Base-by-base conservation (phyloP, 176 grass and related monocot species). In the Phoenix roebelenii region DNA sequence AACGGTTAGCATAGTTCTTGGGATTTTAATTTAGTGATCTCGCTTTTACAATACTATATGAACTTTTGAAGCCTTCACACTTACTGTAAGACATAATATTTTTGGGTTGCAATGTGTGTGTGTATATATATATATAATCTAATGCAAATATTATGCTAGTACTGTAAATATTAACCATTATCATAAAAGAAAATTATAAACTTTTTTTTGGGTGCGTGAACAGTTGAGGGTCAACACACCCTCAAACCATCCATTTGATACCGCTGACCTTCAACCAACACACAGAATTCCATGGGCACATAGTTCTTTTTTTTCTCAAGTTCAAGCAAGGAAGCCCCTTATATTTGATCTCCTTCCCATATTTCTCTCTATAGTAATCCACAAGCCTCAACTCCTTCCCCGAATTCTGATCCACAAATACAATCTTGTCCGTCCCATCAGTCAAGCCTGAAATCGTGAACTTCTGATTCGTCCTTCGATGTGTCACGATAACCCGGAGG, bases 251-350 rank as follows among this genome's bases (percentile, higher is more conserved):
- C 44, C 63, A 51, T 86, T 54, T 78, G 78, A 63, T 78, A 86
- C 57, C 78, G 77, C 61, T 86, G 78, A 16, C 78, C 83, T 71
- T 82, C 78, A 57, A 69, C 55, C 55, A 86, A 52, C 20, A 51
- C 64, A 39, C 83, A 86, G n/a, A 86, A 32, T 57, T 86, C 83
- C 68, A 86, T 78, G 2, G 83, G 74, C 50, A 86, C 70, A 55
- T 74, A 70, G 18, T 86, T 86, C 23, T 77, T 7, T 78, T 79
- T 25, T 82, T 82, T 61, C 83, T 82, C 74, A 86, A 74, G 61
- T 82, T 74, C 74, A 86, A 74, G 57, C 78, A 86, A 32, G 78
- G 78, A 56, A 86, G 83, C 78, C 66, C 71, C 51, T 58, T 48
- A 50, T 72, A 86, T 18, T 58, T 49, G 14, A 86, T 77, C 56